Percentiles rank a stretch among this genome's conserved stretches.
phyloP scores from a whole-genome alignment of 1,139 yeast species.

The Candida gigantensis region DNA sequence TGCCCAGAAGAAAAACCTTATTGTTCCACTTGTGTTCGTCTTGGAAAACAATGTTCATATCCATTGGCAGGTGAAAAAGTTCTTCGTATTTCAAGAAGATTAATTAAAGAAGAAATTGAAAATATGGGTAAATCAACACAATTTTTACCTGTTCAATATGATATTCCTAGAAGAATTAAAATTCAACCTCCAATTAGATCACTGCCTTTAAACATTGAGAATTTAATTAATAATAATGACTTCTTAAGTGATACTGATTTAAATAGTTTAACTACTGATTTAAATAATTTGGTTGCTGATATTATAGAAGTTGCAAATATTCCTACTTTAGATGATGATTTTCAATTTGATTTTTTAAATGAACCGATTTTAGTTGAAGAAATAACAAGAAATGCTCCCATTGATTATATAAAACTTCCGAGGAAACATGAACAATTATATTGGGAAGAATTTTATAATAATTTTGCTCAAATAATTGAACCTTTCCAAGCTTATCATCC shows the following conservation, averaged over 20 bases:
- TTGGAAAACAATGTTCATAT: slow-evolving; percentile 24
- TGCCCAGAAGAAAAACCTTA: slow-evolving; percentile 56
- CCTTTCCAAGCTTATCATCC: slow-evolving; percentile 54
- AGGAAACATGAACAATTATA: slow-evolving; percentile 45
- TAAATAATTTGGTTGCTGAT: slow-evolving; percentile 33
- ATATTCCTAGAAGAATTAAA: slow-evolving; percentile 12
- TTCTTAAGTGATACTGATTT: slow-evolving; percentile 23
- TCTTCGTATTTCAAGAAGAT: slow-evolving; percentile 14
- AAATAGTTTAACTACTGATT: slow-evolving; percentile 29
- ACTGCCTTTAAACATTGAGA: slow-evolving; percentile 13
- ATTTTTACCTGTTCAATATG: slow-evolving; percentile 15
- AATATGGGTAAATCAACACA: slow-evolving; percentile 14
- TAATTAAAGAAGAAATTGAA: slow-evolving; percentile 15
- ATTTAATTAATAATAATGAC: slow-evolving; percentile 11
- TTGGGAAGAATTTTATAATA: slow-evolving; percentile 51
- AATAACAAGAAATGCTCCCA: slow-evolving; percentile 14
- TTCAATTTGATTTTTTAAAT: slow-evolving; percentile 14
- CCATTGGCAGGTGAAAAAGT: slow-evolving; percentile 26
- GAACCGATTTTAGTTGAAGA: slow-evolving; percentile 10
- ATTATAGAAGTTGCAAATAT: slow-evolving; percentile 26
- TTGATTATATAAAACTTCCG: slow-evolving; percentile 29
- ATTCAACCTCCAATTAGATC: background rate
- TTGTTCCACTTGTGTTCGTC: slow-evolving; percentile 39
- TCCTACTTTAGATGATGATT: slow-evolving; percentile 10
- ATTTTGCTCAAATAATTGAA: slow-evolving; percentile 53